Evolutionary conservation across 306 rosid genomes (phyloP).

Genomic region (Sicyos baderoa): DNA sequence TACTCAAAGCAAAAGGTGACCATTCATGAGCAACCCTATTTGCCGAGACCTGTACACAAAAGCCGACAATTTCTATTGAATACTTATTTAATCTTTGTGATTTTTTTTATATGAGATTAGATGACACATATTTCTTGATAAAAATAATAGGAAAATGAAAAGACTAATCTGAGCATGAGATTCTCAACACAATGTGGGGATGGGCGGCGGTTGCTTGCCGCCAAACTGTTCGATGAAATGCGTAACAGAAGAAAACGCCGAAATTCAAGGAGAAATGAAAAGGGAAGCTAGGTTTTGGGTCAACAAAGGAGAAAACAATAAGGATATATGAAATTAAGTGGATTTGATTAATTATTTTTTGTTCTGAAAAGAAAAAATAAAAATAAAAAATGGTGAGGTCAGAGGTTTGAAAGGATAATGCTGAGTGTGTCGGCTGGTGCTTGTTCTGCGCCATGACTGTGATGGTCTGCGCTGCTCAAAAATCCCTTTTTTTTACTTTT

Average conservation of each 20-base stretch:
- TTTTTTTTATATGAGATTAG: too few relatives aligned
- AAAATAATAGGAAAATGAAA: too few relatives aligned
- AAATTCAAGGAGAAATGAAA: background rate
- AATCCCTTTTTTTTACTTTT: background rate
- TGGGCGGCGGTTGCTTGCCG: background rate
- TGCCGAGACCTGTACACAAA: too few relatives aligned
- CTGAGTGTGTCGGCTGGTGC: background rate
- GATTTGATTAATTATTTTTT: background rate
- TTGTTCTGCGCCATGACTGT: background rate
- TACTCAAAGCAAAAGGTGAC: too few relatives aligned
- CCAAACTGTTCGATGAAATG: conserved; percentile 4
- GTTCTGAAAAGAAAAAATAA: too few relatives aligned
- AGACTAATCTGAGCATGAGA: too few relatives aligned
- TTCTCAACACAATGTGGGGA: too few relatives aligned
- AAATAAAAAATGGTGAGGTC: background rate
- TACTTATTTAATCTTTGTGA: too few relatives aligned
- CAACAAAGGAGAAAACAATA: background rate
- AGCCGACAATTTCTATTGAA: too few relatives aligned
- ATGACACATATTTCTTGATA: too few relatives aligned
- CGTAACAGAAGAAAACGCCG: background rate
- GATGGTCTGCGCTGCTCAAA: background rate
- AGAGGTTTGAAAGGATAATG: conserved; percentile 12
- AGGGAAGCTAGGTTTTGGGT: background rate
- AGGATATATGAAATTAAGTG: background rate
- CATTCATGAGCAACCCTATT: too few relatives aligned